Conservation (phyloP, 78 protist species). For the Planoprotostelium fungivorum region DNA sequence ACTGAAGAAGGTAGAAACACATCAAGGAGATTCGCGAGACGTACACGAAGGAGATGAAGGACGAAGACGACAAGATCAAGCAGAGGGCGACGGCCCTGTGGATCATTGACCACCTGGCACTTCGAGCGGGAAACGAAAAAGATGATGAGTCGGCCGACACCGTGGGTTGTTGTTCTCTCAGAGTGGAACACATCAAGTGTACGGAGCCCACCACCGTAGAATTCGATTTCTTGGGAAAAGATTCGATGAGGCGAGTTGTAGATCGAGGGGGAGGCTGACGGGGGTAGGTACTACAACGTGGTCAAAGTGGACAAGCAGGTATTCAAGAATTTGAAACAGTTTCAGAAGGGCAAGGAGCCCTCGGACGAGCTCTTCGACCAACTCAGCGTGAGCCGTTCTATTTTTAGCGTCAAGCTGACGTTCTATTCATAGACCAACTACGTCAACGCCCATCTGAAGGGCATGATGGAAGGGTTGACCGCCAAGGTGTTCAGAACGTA, state of each 20-base stretch:
- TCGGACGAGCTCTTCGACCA: slow-evolving; percentile 71
- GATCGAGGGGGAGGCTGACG: neutral
- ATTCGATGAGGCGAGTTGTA: slow-evolving; percentile 72
- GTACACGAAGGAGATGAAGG: slow-evolving; percentile 38
- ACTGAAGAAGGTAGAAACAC: slow-evolving; percentile 11
- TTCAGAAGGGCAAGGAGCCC: slow-evolving; percentile 37
- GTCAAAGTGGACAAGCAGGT: slow-evolving; percentile 55
- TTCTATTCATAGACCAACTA: slow-evolving; percentile 11
- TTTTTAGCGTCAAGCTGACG: neutral
- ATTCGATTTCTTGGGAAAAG: slow-evolving; percentile 98
- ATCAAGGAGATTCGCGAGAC: slow-evolving; percentile 74
- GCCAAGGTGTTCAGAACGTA: slow-evolving; percentile 99
- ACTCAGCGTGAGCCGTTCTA: slow-evolving; percentile 29
- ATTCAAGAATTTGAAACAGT: slow-evolving; percentile 13
- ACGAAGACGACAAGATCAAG: neutral
- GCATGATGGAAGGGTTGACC: slow-evolving; percentile 87
- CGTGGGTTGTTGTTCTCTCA: slow-evolving; percentile 97
- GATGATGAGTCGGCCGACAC: slow-evolving; percentile 97
- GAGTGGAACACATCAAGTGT: slow-evolving; percentile 89
- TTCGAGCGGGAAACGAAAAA: slow-evolving; percentile 98
- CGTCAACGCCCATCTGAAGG: slow-evolving; percentile 86
- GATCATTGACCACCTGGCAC: slow-evolving; percentile 93
- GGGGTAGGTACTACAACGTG: slow-evolving; percentile 55
- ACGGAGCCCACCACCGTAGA: slow-evolving; percentile 17
- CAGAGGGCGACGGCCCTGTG: slow-evolving; percentile 90